phyloP scores from a whole-genome alignment of 345 rosid species.

The Euphorbia pulcherrima region DNA sequence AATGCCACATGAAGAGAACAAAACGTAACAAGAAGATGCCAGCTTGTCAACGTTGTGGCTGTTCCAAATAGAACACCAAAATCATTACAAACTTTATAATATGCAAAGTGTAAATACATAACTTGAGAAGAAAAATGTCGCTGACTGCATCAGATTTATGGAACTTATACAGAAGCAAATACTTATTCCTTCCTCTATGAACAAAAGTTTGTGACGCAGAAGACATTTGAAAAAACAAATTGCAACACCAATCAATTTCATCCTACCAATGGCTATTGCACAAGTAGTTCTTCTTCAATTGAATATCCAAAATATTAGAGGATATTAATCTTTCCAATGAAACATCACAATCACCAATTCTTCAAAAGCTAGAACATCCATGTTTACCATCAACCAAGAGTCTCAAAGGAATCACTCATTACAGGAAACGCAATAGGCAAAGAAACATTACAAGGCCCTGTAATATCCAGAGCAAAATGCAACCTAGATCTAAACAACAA shows the following conservation, averaged over 20 bases:
- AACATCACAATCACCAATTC: background rate
- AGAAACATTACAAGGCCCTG: background rate
- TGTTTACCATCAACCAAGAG: background rate
- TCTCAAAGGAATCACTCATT: background rate
- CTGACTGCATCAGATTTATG: background rate
- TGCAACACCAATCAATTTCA: background rate
- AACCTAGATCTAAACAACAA: constrained; percentile 4
- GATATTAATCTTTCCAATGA: background rate
- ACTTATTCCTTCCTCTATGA: background rate
- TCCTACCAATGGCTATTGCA: background rate
- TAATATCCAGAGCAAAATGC: background rate
- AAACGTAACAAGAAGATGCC: constrained; percentile 99
- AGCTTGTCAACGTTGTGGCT: constrained; percentile 99
- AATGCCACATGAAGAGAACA: constrained; percentile 97
- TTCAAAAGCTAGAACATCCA: background rate
- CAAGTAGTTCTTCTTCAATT: background rate
- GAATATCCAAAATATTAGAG: background rate
- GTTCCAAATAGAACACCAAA: constrained; percentile 24
- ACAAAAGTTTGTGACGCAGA: background rate
- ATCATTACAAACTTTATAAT: background rate
- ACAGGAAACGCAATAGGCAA: background rate
- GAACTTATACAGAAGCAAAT: background rate
- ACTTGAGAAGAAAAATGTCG: background rate
- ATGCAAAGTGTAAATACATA: background rate
- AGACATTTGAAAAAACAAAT: background rate